A percentile compares a stretch with the other conserved stretches of the same genome.
These are phyloP conservation scores for Aspergillus sojae DNA, from an alignment of 2,329 filamentous ascomycete genomes.

Conservation along the genomic window DNA sequence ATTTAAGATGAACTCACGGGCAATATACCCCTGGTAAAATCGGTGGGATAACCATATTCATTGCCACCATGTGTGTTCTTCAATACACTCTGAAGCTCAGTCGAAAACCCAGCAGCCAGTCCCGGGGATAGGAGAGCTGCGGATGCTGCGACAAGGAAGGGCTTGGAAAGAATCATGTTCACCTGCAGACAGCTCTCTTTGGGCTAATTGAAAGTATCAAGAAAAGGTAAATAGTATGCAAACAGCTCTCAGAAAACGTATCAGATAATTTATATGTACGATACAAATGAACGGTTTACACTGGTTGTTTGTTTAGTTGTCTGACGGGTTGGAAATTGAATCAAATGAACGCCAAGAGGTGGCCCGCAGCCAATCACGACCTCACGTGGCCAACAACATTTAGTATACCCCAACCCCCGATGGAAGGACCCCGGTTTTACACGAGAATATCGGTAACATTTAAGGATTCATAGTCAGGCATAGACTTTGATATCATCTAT, in stretches of 20 bases:
- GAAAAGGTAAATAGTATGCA: not conserved
- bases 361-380: conserved; percentile 17
- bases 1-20: conserved; percentile 46
- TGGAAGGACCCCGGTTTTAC: not conserved
- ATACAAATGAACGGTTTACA: not conserved
- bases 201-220: not conserved
- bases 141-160: conserved; percentile 23
- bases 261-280: not conserved
- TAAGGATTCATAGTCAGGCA: not conserved
- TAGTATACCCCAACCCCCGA: not conserved
- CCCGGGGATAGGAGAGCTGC: conserved; percentile 28
- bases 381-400: conserved; percentile 18
- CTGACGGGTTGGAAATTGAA: not conserved
- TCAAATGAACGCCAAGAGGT: not conserved
- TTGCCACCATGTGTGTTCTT: conserved; percentile 55
- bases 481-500: not conserved
- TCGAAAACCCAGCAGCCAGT: conserved; percentile 38
- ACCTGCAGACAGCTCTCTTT: not conserved
- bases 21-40: conserved; percentile 62
- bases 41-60: conserved; percentile 63
- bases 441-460: not conserved
- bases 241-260: not conserved
- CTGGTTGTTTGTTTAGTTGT: not conserved
- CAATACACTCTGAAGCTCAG: conserved; percentile 58
- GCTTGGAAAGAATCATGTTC: conserved; percentile 14